Percentiles rank a stretch among this genome's conserved stretches.
phyloP scores from a whole-genome alignment of 305 asterid genomes.

The Ajuga reptans region DNA sequence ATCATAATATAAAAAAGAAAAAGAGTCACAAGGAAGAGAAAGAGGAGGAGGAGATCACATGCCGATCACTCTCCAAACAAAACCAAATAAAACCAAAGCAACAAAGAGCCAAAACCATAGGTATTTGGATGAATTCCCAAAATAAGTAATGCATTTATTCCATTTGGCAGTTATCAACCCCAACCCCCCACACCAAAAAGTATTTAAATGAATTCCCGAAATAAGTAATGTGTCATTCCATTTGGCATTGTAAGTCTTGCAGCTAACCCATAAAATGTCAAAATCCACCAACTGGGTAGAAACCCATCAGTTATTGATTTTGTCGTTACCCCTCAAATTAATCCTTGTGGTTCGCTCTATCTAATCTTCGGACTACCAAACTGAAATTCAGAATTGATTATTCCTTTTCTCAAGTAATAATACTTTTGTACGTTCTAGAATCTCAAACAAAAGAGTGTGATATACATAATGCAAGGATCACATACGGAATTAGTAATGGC shows the following conservation, averaged over 20 bases:
- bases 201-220: not conserved
- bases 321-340: not conserved
- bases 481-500: conserved; percentile 4
- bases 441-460: conserved; percentile 3
- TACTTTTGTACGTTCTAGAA: not conserved
- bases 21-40: too few species aligned
- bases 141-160: not conserved
- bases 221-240: not conserved
- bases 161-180: too few species aligned
- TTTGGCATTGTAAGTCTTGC: conserved; percentile 7
- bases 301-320: not conserved
- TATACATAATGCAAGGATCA: conserved; percentile 6
- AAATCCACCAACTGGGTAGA: conserved; percentile 18
- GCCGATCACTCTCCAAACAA: too few species aligned
- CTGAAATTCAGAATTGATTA: not conserved
- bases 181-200: not conserved
- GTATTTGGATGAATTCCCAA: not conserved
- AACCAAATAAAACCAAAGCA: too few species aligned
- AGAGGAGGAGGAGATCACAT: too few species aligned
- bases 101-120: too few species aligned
- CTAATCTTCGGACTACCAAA: conserved; percentile 1
- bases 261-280: not conserved
- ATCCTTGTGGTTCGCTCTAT: not conserved
- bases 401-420: conserved; percentile 6
- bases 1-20: not conserved